phyloP scores from a whole-genome alignment of 2,329 filamentous ascomycete genomes.

The Aureobasidium musti region DNA sequence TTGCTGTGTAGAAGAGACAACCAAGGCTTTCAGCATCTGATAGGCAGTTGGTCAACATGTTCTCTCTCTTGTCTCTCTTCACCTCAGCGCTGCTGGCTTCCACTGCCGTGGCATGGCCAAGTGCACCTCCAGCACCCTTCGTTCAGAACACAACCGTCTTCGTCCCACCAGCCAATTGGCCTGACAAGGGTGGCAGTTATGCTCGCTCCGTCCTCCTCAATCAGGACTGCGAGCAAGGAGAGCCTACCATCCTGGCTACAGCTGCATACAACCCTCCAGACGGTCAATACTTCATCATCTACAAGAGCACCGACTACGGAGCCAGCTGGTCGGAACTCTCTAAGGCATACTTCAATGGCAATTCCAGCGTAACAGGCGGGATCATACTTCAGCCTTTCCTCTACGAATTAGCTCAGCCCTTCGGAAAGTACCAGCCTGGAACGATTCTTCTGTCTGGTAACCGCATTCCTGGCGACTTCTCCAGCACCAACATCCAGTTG shows the following conservation, averaged over 20 bases:
- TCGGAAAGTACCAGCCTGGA: constrained; percentile 62
- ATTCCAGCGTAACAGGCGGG: constrained; percentile 57
- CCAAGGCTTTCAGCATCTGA: not conserved
- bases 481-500: constrained; percentile 66
- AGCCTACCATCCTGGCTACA: constrained; percentile 50
- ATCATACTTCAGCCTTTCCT: constrained; percentile 69
- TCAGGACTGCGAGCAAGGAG: constrained; percentile 41
- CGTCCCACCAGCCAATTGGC: constrained; percentile 36
- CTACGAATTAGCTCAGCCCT: constrained; percentile 56
- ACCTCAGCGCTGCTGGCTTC: constrained; percentile 5
- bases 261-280: constrained; percentile 57
- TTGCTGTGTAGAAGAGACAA: not conserved
- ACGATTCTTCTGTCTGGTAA: constrained; percentile 65
- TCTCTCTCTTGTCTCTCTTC: constrained; percentile 20
- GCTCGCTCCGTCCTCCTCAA: constrained; percentile 53
- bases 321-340: constrained; percentile 64
- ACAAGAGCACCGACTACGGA: constrained; percentile 50
- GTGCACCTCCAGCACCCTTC: constrained; percentile 2
- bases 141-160: constrained; percentile 34
- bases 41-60: not conserved
- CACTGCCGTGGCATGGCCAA: constrained; percentile 20
- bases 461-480: constrained; percentile 61
- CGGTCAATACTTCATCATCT: constrained; percentile 52
- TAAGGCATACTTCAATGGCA: constrained; percentile 63
- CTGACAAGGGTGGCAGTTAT: constrained; percentile 50